Conservation (phyloP, 257 asterid species). For the Anisodus tanguticus region DNA sequence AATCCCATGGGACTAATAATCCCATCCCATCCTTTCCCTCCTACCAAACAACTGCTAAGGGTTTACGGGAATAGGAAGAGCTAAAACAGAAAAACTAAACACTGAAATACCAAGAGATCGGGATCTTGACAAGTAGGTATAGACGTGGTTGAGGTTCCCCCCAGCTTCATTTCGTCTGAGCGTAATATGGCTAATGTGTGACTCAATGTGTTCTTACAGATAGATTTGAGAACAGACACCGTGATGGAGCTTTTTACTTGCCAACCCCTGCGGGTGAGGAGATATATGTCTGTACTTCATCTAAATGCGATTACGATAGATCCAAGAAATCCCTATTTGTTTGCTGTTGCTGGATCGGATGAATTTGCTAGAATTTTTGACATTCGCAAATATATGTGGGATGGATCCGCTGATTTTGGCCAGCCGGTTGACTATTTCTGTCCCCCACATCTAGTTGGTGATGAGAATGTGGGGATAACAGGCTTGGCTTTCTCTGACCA, state of each 20-base stretch:
- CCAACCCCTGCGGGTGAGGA: conserved; percentile 44
- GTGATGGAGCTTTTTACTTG: conserved; percentile 72
- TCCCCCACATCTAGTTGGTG: conserved; percentile 66
- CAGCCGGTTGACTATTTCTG: conserved; percentile 72
- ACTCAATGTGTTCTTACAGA: conserved; percentile 47
- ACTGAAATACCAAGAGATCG: background rate
- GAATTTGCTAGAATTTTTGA: conserved; percentile 77
- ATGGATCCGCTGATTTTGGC: conserved; percentile 65
- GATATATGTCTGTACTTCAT: conserved; percentile 37
- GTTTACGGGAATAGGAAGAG: background rate
- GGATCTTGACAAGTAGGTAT: conserved; percentile 6
- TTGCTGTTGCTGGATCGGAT: conserved; percentile 83
- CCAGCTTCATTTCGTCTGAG: background rate
- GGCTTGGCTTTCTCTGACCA: conserved; percentile 87
- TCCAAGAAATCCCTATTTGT: conserved; percentile 79
- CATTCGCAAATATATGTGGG: conserved; percentile 69
- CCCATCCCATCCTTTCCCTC: too few relatives aligned
- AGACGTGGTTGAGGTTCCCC: background rate
- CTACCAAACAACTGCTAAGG: background rate
- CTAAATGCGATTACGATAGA: conserved; percentile 72
- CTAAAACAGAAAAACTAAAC: background rate
- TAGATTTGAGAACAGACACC: conserved; percentile 75
- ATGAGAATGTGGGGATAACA: conserved; percentile 62
- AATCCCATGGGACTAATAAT: too few relatives aligned
- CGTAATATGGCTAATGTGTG: background rate